Percentiles rank a stretch among this genome's conserved stretches.
Conservation (phyloP, 441 rosid species). For the Populus hybrid region DNA sequence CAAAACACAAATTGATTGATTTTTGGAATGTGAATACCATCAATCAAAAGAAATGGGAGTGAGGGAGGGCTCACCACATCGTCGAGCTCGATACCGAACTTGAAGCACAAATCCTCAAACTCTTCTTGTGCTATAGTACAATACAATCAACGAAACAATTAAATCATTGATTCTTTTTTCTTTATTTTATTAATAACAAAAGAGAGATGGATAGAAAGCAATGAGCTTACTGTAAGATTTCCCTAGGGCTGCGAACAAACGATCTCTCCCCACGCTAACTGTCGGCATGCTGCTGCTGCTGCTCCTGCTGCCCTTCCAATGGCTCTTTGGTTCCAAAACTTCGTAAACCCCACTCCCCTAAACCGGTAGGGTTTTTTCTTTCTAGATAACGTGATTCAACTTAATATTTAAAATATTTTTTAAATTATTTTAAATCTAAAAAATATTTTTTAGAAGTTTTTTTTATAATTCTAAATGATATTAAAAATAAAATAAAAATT, state of each 20-base stretch:
- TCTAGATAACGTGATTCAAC: too few relatives aligned
- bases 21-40: background rate
- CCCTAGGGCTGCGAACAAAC: slow-evolving; percentile 67
- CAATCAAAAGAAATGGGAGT: background rate
- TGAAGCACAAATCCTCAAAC: slow-evolving; percentile 86
- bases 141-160: background rate
- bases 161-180: too few relatives aligned
- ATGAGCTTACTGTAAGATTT: slow-evolving; percentile 49
- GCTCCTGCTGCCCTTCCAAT: too few relatives aligned
- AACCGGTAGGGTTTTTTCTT: too few relatives aligned
- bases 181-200: too few relatives aligned
- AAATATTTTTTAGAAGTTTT: too few relatives aligned
- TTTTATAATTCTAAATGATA: too few relatives aligned
- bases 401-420: too few relatives aligned
- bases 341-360: too few relatives aligned
- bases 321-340: too few relatives aligned
- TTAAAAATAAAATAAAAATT: too few relatives aligned
- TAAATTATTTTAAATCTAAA: too few relatives aligned
- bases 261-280: slow-evolving; percentile 78
- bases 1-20: background rate
- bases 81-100: slow-evolving; percentile 88
- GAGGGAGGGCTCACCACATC: slow-evolving; percentile 63
- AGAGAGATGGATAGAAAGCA: background rate
- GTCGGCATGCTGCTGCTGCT: slow-evolving; percentile 55
- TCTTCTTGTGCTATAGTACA: slow-evolving; percentile 54